Evolutionary conservation across 768 basidiomycete species (phyloP).

Genomic region (Tylopilus sp.): DNA sequence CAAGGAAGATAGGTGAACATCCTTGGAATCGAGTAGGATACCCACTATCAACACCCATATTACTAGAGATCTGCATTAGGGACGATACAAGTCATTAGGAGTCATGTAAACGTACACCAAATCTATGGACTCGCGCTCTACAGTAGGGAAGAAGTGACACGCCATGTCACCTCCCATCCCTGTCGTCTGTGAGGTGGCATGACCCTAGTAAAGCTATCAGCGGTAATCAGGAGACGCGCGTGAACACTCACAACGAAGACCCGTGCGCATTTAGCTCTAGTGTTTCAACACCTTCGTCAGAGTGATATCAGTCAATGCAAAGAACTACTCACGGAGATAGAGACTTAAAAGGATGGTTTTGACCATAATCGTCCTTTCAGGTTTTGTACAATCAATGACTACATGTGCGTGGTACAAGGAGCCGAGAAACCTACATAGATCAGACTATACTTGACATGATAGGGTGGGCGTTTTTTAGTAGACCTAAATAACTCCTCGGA

Average conservation of each 20-base stretch:
- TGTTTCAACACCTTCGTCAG: too few relatives aligned
- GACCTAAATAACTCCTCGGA: not conserved
- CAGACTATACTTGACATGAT: not conserved
- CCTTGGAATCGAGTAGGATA: not conserved
- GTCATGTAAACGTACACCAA: not conserved
- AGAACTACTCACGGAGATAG: too few relatives aligned
- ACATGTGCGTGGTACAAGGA: not conserved
- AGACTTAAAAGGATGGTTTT: not conserved
- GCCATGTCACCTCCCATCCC: constrained; percentile 2
- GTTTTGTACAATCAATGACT: not conserved
- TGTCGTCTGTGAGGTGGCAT: constrained; percentile 4
- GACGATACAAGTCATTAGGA: too few relatives aligned
- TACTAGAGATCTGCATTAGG: not conserved
- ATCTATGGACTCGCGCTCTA: constrained; percentile 2
- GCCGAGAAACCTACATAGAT: not conserved
- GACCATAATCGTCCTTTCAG: not conserved
- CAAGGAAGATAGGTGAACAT: not conserved
- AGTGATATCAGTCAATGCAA: too few relatives aligned
- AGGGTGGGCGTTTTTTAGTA: not conserved
- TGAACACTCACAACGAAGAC: not conserved
- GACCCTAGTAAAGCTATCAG: not conserved
- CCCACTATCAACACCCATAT: not conserved
- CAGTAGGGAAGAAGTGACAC: not conserved
- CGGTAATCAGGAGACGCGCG: too few relatives aligned
- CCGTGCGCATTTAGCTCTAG: not conserved